Evolutionary conservation across 495 filamentous ascomycete species (phyloP).

Genomic region (Penicillium subrubescens): DNA sequence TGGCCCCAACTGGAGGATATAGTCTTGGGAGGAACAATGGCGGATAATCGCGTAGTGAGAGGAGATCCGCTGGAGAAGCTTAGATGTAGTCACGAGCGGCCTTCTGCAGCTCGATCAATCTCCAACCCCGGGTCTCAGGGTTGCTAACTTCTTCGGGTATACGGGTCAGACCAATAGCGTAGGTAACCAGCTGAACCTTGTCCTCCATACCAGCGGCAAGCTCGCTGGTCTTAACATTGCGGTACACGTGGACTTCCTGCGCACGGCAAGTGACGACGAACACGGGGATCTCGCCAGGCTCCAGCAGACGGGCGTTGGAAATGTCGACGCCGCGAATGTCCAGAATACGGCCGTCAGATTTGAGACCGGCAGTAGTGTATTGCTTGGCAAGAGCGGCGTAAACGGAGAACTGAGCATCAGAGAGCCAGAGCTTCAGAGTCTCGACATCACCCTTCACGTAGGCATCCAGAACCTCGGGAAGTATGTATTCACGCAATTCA

Average conservation of each 20-base stretch:
- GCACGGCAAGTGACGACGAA: slow-evolving; percentile 96
- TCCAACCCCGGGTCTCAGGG: slow-evolving; percentile 93
- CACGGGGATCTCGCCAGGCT: slow-evolving; percentile 96
- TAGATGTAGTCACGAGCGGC: slow-evolving; percentile 92
- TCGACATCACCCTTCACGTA: slow-evolving; percentile 96
- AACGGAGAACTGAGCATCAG: slow-evolving; percentile 90
- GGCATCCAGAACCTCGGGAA: slow-evolving; percentile 95
- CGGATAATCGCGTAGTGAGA: neutral
- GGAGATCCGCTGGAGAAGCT: slow-evolving; percentile 25
- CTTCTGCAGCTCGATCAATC: slow-evolving; percentile 98
- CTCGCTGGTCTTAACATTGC: slow-evolving; percentile 82
- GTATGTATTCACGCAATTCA: slow-evolving; percentile 95
- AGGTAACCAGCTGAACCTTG: slow-evolving; percentile 95
- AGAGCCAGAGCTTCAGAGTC: slow-evolving; percentile 90
- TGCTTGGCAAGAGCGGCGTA: slow-evolving; percentile 93
- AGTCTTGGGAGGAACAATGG: slow-evolving; percentile 1
- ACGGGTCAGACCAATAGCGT: slow-evolving; percentile 93
- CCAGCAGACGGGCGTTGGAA: slow-evolving; percentile 81
- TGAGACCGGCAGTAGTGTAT: slow-evolving; percentile 88
- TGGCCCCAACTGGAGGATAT: slow-evolving; percentile 11
- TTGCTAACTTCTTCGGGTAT: slow-evolving; percentile 95
- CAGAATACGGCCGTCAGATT: slow-evolving; percentile 90
- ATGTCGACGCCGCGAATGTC: slow-evolving; percentile 95
- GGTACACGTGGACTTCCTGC: slow-evolving; percentile 97
- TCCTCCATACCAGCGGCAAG: slow-evolving; percentile 99